Evolutionary conservation across 257 asterid genomes (phyloP), one percentile per base, ranked within the genome.

Genomic region (Cruciata laevipes): DNA sequence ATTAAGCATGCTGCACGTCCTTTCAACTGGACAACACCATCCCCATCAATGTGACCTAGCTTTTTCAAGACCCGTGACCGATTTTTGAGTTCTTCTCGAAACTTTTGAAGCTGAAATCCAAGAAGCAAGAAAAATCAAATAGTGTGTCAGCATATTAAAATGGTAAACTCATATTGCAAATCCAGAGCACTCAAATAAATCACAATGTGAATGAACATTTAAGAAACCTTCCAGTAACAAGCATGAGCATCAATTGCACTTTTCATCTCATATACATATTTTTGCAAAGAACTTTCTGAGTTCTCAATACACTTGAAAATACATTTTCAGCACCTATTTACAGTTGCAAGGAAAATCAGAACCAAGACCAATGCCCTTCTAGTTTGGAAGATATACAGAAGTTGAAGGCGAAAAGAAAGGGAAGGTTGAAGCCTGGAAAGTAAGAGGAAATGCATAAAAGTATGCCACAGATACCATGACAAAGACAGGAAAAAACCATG

Each of bases 1-100:
- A 94, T 88, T 73, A 90, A 83, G 86, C 97, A 94, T 80, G 97
- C 99, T 56, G 99, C 99, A 31, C 99, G 85, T 63, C 97, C 99
- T 76, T 94, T 94, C 87, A 90, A 77, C 78, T 85, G 96, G 67
- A 90, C 95, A 38, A 94, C 87, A n/a, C 93, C 84, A 74, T 94
- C 97, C 67, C 80, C 73, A 77, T 88, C 99, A 73, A 94, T 86
- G 76, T 94, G 95, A 52, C 99, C 97, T 76, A 94, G 85, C 79
- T 79, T 90, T 78, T 86, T 90, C 68, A 94, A 85, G 69, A 94
- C 99, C 72, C 95, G 88, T 16, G 96, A 94, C 13, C 99, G 95
- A 72, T 88, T 94, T 75, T 83, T 94, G 69, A 94, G 99, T 81
- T 94, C 99, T 75, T 90, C 95, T 7, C 97, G 94, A 35, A 90